Percentiles rank a stretch among this genome's conserved stretches.
Conservation (phyloP, 495 filamentous ascomycete genomes). For the Podospora bellae-mahoneyi region DNA sequence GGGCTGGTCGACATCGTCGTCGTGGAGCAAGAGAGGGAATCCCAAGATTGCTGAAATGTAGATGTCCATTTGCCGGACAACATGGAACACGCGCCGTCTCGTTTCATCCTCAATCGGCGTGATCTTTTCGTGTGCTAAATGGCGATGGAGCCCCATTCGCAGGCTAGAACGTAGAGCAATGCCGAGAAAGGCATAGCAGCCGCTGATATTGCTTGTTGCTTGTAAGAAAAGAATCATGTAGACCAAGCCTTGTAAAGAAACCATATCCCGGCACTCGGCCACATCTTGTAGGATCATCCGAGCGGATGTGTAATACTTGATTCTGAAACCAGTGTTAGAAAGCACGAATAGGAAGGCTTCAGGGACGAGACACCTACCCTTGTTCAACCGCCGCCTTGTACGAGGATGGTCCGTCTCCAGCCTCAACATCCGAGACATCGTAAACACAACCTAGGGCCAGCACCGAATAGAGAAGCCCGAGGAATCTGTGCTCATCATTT, state of each 20-base stretch:
- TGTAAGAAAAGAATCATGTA: conserved; percentile 95
- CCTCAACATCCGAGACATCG: conserved; percentile 47
- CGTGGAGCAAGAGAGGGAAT: conserved; percentile 75
- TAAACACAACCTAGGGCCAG: conserved; percentile 89
- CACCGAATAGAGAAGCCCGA: conserved; percentile 79
- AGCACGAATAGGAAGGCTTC: background rate
- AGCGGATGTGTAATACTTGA: conserved; percentile 79
- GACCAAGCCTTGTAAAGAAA: conserved; percentile 77
- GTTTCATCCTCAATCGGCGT: conserved; percentile 81
- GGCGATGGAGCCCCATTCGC: conserved; percentile 83
- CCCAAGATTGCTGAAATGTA: conserved; percentile 89
- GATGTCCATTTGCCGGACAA: conserved; percentile 87
- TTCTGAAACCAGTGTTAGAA: conserved; percentile 46
- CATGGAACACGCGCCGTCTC: conserved; percentile 84
- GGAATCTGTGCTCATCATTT: conserved; percentile 72
- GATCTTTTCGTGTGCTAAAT: conserved; percentile 64
- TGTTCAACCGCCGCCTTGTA: conserved; percentile 74
- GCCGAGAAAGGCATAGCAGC: conserved; percentile 90
- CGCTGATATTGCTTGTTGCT: conserved; percentile 83
- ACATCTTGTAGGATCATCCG: conserved; percentile 76
- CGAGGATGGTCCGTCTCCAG: conserved; percentile 28
- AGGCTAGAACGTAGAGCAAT: conserved; percentile 83
- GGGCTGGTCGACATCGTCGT: conserved; percentile 91
- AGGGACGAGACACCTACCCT: conserved; percentile 53
- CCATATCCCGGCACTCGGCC: conserved; percentile 85